phyloP scores from a whole-genome alignment of 2,329 filamentous ascomycete genomes.

The Elsinoe arachidis region DNA sequence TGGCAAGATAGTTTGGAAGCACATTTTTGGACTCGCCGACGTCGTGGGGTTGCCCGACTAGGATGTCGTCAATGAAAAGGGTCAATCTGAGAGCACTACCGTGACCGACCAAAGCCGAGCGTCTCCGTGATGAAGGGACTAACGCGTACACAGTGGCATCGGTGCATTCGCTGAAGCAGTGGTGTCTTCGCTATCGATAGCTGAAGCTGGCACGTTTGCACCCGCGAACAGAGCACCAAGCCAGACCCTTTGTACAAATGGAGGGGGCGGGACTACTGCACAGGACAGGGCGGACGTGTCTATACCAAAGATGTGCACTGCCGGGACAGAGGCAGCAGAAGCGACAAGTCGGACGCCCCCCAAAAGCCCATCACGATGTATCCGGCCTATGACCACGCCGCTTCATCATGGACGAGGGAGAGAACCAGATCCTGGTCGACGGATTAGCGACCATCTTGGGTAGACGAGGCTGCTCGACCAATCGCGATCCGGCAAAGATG shows the following conservation, averaged over 20 bases:
- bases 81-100: background rate
- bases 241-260: background rate
- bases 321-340: background rate
- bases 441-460: constrained; percentile 2
- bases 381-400: background rate
- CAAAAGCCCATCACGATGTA: background rate
- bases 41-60: no score
- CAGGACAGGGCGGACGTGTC: background rate
- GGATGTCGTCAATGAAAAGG: background rate
- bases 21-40: background rate
- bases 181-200: background rate
- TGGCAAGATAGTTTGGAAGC: background rate
- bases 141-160: background rate
- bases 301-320: background rate
- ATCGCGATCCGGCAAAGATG: background rate
- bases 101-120: background rate
- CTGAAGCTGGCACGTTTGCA: constrained; percentile 1
- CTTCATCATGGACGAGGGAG: background rate
- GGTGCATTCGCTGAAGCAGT: constrained; percentile 1
- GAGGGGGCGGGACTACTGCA: background rate
- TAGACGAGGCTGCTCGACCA: constrained; percentile 3
- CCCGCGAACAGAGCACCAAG: background rate
- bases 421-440: constrained; percentile 9
- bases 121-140: background rate
- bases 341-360: background rate